These are phyloP conservation scores for Wickerhamomyces mucosus DNA, from an alignment of 805 yeast species.

Conservation along the genomic window DNA sequence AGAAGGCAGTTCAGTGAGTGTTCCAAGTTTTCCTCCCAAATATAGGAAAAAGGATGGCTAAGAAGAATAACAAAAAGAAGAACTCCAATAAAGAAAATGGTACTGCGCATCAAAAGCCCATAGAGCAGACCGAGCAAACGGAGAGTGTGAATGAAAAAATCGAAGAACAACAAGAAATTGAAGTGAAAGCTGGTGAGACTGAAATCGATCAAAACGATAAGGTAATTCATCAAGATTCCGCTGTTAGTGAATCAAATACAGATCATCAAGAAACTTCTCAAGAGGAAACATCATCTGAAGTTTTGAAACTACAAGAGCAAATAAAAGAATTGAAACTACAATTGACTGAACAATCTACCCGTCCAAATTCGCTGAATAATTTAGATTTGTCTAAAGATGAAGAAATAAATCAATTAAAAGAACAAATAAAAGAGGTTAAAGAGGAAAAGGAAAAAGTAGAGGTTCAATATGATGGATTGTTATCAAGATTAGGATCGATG, in stretches of 20 bases:
- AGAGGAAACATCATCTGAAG: neutral
- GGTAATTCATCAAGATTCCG: conserved; percentile 4
- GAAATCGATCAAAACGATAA: conserved; percentile 3
- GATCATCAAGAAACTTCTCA: neutral
- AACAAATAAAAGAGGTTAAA: conserved; percentile 26
- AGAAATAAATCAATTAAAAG: conserved; percentile 14
- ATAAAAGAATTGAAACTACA: conserved; percentile 8
- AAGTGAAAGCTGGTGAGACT: conserved; percentile 4
- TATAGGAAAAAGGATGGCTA: too few relatives aligned
- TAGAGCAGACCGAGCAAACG: conserved; percentile 2
- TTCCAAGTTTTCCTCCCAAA: too few relatives aligned
- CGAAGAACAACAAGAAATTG: conserved; percentile 1
- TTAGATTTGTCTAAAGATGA: conserved; percentile 2
- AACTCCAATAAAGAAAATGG: conserved; percentile 2
- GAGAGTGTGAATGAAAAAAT: conserved; percentile 1
- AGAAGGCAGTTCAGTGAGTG: too few relatives aligned
- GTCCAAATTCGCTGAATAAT: neutral
- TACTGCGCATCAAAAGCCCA: conserved; percentile 3
- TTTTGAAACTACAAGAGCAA: conserved; percentile 5
- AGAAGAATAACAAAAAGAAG: conserved; percentile 13
- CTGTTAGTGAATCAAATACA: conserved; percentile 3
- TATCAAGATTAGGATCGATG: conserved; percentile 63
- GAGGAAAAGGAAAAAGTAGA: conserved; percentile 50
- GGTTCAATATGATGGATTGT: conserved; percentile 48
- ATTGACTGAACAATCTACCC: conserved; percentile 1